Evolutionary conservation across 805 yeast species (phyloP).

Genomic region (Cyberlindnera maclurae): DNA sequence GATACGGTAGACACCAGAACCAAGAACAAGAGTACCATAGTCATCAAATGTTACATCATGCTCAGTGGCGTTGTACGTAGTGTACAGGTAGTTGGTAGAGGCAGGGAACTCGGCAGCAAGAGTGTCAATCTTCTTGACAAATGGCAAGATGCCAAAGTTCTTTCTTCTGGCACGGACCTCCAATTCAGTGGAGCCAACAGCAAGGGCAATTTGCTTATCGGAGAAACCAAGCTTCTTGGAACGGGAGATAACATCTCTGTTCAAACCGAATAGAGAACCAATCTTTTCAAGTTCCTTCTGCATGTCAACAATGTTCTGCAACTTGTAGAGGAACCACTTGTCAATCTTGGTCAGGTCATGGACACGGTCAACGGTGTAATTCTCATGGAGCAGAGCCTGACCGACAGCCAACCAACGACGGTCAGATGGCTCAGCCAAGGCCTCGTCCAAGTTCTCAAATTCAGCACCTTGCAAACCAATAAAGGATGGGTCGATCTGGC

Average conservation of each 20-base stretch:
- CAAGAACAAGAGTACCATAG: conserved; percentile 88
- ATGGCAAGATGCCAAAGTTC: conserved; percentile 74
- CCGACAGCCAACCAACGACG: conserved; percentile 98
- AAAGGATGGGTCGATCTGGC: conserved; percentile 90
- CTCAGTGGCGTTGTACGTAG: conserved; percentile 87
- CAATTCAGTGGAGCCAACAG: conserved; percentile 66
- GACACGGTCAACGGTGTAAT: conserved; percentile 84
- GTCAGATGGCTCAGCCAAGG: conserved; percentile 82
- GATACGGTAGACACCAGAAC: conserved; percentile 98
- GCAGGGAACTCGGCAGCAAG: conserved; percentile 99
- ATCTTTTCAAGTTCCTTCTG: conserved; percentile 70
- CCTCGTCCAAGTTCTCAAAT: conserved; percentile 71
- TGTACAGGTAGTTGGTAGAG: conserved; percentile 87
- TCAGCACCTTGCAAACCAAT: conserved; percentile 88
- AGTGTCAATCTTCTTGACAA: conserved; percentile 95
- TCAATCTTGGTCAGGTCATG: conserved; percentile 91
- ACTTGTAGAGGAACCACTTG: conserved; percentile 90
- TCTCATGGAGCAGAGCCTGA: conserved; percentile 88
- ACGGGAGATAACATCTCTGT: conserved; percentile 60
- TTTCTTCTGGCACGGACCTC: conserved; percentile 81
- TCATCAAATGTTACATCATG: conserved; percentile 84
- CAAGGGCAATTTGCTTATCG: conserved; percentile 83
- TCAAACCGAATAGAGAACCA: conserved; percentile 51
- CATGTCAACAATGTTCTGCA: conserved; percentile 87
- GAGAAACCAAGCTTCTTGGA: conserved; percentile 95